Evolutionary conservation across 1,139 yeast genomes (phyloP), one percentile per base, ranked within the genome.

Genomic region (Meyerozyma athensensis): DNA sequence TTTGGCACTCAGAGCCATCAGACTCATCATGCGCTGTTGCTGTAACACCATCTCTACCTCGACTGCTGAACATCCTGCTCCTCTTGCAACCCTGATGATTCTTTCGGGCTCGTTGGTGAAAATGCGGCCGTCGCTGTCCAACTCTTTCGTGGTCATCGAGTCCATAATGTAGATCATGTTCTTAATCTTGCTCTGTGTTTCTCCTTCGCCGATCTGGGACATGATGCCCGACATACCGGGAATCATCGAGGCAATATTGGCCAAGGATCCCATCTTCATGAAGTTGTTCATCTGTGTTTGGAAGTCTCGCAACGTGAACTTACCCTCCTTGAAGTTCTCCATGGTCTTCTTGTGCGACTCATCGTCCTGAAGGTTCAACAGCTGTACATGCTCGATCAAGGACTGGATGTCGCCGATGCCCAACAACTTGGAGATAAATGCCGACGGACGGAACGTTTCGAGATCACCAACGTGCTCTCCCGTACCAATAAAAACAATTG

Each of bases 351-450:
- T 85, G 50, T 92, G 95, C 32, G 61, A 56, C 50, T 68, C 75
- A 46, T 70, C 75, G 40, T 70, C 68, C 58, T 92, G 97, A 45
- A 90, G 75, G 52, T 89, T 86, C 37, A 92, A 74, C 7, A 94
- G 78, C 58, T 87, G 86, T 36, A 92, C 95, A 53, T 89, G 97
- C 59, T 92, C 98, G 73, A 92, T 81, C 45, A 92, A 75, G 21
- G 96, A 90, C 58, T 87, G 96, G 42, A 92, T 79, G 60, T 92
- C 98, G 42, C 97, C 98, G 53, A 92, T 90, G 7, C 98, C 98
- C 43, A 92, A 72, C 42, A 92, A 69, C 58, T 89, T 89, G 18
- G 96, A 85, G 36, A 92, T 79, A 59, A 92, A 92, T 42, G 92
- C 81, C 43, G 82, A 77, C 17, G 98, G 97, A 21, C 94, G 82